Percentiles rank a stretch among this genome's conserved stretches.
Evolutionary conservation across 768 basidiomycete genomes (phyloP).

Genomic region (Suillus clintonianus): DNA sequence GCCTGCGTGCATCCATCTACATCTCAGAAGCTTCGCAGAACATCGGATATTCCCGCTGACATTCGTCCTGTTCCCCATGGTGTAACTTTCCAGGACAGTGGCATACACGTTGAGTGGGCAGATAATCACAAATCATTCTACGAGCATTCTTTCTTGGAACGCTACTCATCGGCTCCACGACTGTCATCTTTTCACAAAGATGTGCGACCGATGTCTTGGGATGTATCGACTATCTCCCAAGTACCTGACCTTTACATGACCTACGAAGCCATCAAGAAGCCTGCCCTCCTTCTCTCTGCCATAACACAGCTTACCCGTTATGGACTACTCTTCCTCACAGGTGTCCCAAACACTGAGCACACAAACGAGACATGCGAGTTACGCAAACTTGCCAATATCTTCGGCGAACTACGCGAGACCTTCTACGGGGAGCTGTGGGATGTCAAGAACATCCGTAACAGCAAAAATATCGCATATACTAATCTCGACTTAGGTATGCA

Average conservation of each 20-base stretch:
- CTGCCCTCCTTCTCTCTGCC: conserved; percentile 51
- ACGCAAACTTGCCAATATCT: conserved; percentile 58
- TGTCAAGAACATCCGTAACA: conserved; percentile 72
- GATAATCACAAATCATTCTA: conserved; percentile 65
- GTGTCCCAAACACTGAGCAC: conserved; percentile 67
- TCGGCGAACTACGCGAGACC: conserved; percentile 80
- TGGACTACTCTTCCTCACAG: conserved; percentile 73
- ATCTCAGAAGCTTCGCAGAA: conserved; percentile 71
- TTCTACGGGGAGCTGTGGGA: conserved; percentile 93
- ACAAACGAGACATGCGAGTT: conserved; percentile 66
- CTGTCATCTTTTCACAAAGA: conserved; percentile 50
- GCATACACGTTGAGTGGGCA: conserved; percentile 54
- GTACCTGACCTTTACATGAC: conserved; percentile 51
- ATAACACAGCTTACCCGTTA: conserved; percentile 71
- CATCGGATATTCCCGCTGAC: conserved; percentile 62
- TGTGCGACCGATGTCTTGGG: conserved; percentile 45
- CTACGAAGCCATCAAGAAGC: conserved; percentile 51
- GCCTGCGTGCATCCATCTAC: conserved; percentile 78
- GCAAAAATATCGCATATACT: conserved; percentile 94
- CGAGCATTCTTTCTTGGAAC: conserved; percentile 45
- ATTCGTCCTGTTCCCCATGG: conserved; percentile 46
- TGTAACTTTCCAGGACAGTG: conserved; percentile 42
- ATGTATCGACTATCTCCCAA: conserved; percentile 36
- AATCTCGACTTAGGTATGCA: conserved; percentile 86
- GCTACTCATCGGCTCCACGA: conserved; percentile 42